Percentiles rank a stretch among this genome's conserved stretches.
These are phyloP conservation scores for Naumovozyma castellii DNA, from an alignment of 805 yeast genomes.

Conservation along the genomic window DNA sequence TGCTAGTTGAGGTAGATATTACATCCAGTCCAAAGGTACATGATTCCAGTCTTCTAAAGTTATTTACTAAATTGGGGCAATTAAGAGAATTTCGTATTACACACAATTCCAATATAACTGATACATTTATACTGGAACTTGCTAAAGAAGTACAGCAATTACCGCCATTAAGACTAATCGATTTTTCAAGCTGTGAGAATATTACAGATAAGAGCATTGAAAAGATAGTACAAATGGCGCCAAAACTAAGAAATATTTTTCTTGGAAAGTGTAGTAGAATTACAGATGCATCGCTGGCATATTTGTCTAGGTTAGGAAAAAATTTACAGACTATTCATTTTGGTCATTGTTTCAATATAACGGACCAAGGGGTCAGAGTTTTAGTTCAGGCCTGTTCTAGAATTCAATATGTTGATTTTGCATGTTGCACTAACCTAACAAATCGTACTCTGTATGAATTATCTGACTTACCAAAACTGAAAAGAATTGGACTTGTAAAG, in stretches of 20 bases:
- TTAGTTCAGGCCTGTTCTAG: constrained; percentile 72
- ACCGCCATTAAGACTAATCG: constrained; percentile 67
- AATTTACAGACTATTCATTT: constrained; percentile 82
- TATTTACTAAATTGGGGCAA: constrained; percentile 56
- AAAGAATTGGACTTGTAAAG: constrained; percentile 89
- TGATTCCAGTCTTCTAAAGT: constrained; percentile 46
- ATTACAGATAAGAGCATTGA: constrained; percentile 74
- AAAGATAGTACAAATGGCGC: constrained; percentile 64
- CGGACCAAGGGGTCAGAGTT: constrained; percentile 76
- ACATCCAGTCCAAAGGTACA: constrained; percentile 71
- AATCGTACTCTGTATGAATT: constrained; percentile 71
- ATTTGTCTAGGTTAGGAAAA: constrained; percentile 65
- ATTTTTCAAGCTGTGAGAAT: constrained; percentile 73
- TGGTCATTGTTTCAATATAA: constrained; percentile 86
- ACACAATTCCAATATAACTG: constrained; percentile 59
- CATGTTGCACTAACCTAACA: constrained; percentile 86
- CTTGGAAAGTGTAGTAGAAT: constrained; percentile 81
- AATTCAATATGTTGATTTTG: constrained; percentile 86
- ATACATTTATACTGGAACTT: constrained; percentile 42
- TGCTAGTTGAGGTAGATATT: constrained; percentile 81
- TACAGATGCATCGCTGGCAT: constrained; percentile 69
- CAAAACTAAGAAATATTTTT: constrained; percentile 77
- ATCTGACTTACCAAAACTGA: constrained; percentile 64
- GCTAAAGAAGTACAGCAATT: constrained; percentile 30
- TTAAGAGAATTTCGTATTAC: constrained; percentile 79